These are phyloP conservation scores for Pseudopithomyces chartarum DNA, from an alignment of 2,329 filamentous ascomycete genomes.

Conservation along the genomic window DNA sequence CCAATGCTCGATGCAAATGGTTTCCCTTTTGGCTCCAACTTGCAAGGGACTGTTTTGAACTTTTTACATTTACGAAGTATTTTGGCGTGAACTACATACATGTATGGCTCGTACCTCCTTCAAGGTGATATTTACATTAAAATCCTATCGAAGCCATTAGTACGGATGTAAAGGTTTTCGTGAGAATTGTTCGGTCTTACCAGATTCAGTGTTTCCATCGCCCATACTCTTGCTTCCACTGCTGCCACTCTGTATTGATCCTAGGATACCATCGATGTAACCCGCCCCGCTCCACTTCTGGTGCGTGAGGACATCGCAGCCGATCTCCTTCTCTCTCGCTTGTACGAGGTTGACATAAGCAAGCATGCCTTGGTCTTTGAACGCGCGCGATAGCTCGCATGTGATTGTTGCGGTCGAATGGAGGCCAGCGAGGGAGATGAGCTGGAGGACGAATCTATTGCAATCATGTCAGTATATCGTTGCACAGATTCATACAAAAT, in stretches of 20 bases:
- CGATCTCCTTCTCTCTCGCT: slow-evolving; percentile 84
- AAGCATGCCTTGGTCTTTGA: slow-evolving; percentile 92
- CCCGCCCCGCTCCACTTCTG: slow-evolving; percentile 81
- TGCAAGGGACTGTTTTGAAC: too few species aligned
- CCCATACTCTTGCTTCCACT: slow-evolving; percentile 92
- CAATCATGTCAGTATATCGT: slow-evolving; percentile 15
- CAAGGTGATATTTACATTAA: neutral
- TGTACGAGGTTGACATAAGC: slow-evolving; percentile 97
- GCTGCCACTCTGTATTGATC: slow-evolving; percentile 88
- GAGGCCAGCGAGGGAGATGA: slow-evolving; percentile 68
- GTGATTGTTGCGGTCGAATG: slow-evolving; percentile 68
- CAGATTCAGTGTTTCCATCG: slow-evolving; percentile 83
- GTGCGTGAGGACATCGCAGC: slow-evolving; percentile 91
- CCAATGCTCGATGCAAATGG: too few species aligned
- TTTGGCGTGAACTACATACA: too few species aligned
- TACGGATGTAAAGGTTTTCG: too few species aligned
- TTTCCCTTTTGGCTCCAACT: too few species aligned
- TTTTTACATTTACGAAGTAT: too few species aligned
- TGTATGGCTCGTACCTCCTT: too few species aligned
- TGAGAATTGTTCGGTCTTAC: slow-evolving; percentile 21
- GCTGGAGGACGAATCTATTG: slow-evolving; percentile 63
- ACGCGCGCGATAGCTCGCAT: slow-evolving; percentile 76
- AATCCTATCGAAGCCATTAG: neutral
- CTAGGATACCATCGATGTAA: slow-evolving; percentile 88
- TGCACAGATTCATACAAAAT: neutral